Evolutionary conservation across 75 land plant species (phyloP), one percentile per base, ranked within the genome.

Genomic region (Isoetes taiwanensis): DNA sequence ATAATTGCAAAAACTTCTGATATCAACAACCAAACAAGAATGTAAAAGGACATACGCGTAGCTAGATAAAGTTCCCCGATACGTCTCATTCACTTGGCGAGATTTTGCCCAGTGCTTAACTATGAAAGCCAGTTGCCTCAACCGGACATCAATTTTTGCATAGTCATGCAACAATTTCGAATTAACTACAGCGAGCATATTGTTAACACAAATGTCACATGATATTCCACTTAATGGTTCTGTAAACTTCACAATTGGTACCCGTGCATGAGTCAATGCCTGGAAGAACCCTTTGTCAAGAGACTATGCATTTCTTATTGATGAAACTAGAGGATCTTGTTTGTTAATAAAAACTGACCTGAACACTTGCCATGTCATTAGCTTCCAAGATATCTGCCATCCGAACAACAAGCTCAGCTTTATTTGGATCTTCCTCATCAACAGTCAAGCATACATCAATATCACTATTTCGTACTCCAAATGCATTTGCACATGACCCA

Each of bases 41-140:
- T 43, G 24, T 11, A 57, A 32, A 26, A n/a, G 12, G 48, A 77
- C 98, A 72, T 63, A 94, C 96, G 99, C 95, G 73, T 94, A 94
- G 56, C 99, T 94, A 28, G 99, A 94, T 21, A 94, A 78, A 25
- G 99, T 94, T 52, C 99, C 99, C 28, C 73, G 95, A 71, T 94
- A 94, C 24, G 99, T 94, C 67, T 79, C 96, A 79, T 94, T 94
- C 16, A 94, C 90, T 75, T 81, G 75, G 24, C 99, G 79, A 57
- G 78, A 70, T 65, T 88, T 94, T 28, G 99, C 99, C 99, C 99
- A 94, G 56, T 94, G 96, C 62, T 94, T 94, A 56, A 94, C 99
- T 61, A 94, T 69, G 56, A 84, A 94, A 26, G 95, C 99, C 66
- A 94, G 64, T 57, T 94, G 99, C 2, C 73, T 69, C 53, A 94